phyloP scores from a whole-genome alignment of 768 basidiomycete genomes.

The Chlorophyllum brunneum region DNA sequence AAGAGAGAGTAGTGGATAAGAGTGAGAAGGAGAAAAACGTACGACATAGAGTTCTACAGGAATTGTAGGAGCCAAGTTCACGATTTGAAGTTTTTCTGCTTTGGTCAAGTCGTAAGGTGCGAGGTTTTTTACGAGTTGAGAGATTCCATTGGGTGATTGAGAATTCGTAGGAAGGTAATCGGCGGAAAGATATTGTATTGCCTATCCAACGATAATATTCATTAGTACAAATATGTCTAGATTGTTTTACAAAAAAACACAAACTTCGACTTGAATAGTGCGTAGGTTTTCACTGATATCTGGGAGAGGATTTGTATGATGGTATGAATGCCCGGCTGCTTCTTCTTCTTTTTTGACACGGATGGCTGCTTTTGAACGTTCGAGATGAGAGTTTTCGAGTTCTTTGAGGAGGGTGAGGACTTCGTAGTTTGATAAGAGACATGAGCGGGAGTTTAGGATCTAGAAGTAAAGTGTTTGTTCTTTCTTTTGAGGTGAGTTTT shows the following conservation, averaged over 20 bases:
- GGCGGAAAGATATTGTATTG: conserved; percentile 79
- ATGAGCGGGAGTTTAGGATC: conserved; percentile 67
- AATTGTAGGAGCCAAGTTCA: conserved; percentile 83
- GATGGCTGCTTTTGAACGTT: conserved; percentile 63
- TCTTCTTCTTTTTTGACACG: conserved; percentile 80
- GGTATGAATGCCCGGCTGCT: conserved; percentile 27
- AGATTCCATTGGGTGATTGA: conserved; percentile 65
- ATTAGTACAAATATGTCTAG: neutral
- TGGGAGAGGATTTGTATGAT: conserved; percentile 21
- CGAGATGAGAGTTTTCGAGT: conserved; percentile 70
- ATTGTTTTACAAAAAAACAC: conserved; percentile 16
- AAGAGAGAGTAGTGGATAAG: neutral
- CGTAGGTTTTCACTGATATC: conserved; percentile 78
- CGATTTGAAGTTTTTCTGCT: conserved; percentile 86
- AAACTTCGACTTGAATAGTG: conserved; percentile 82
- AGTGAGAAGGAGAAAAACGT: conserved; percentile 26
- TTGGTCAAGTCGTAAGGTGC: conserved; percentile 76
- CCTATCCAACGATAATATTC: conserved; percentile 41
- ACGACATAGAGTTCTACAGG: conserved; percentile 89
- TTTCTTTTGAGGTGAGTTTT: neutral
- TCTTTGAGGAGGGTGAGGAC: conserved; percentile 75
- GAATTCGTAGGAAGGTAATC: conserved; percentile 63
- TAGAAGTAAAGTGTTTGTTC: conserved; percentile 22
- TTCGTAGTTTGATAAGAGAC: conserved; percentile 88
- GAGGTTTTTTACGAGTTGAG: conserved; percentile 63